phyloP scores from a whole-genome alignment of 805 yeast species.

The Isabelozyma pseudorhagii region DNA sequence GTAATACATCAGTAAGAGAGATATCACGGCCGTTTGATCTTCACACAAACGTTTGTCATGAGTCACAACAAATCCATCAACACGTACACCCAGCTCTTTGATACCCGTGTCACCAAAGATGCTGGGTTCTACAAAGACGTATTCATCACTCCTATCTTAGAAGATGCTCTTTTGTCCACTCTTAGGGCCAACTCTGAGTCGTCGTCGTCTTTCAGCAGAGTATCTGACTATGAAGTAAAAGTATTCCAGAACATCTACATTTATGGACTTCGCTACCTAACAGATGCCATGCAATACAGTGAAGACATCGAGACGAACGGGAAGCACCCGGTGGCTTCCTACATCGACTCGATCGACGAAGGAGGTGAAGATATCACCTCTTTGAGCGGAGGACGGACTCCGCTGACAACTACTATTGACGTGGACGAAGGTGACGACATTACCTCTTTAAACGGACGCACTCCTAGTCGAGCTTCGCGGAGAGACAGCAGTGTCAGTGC shows the following conservation, averaged over 20 bases:
- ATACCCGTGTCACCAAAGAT: conserved; percentile 9
- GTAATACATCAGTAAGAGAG: too few relatives aligned
- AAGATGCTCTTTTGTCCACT: conserved; percentile 17
- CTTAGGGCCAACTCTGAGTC: conserved; percentile 17
- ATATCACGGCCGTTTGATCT: too few relatives aligned
- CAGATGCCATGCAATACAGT: conserved; percentile 16
- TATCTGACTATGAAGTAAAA: neutral
- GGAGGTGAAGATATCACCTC: conserved; percentile 21
- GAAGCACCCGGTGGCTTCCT: neutral
- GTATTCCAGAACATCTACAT: conserved; percentile 12
- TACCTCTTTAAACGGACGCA: conserved; percentile 11
- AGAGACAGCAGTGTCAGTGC: conserved; percentile 1
- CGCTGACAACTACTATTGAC: neutral
- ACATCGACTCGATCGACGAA: conserved; percentile 4
- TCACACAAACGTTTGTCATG: conserved; percentile 3
- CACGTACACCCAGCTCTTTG: conserved; percentile 21
- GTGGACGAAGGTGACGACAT: conserved; percentile 20
- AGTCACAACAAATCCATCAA: conserved; percentile 10
- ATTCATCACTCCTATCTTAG: conserved; percentile 21
- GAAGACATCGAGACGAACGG: neutral
- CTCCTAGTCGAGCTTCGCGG: neutral
- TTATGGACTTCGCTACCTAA: conserved; percentile 17
- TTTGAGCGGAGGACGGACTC: conserved; percentile 11
- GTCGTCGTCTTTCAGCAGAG: neutral
- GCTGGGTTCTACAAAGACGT: conserved; percentile 16